These are phyloP conservation scores for Neurospora sp. DNA, from an alignment of 495 filamentous ascomycete genomes.

Conservation along the genomic window DNA sequence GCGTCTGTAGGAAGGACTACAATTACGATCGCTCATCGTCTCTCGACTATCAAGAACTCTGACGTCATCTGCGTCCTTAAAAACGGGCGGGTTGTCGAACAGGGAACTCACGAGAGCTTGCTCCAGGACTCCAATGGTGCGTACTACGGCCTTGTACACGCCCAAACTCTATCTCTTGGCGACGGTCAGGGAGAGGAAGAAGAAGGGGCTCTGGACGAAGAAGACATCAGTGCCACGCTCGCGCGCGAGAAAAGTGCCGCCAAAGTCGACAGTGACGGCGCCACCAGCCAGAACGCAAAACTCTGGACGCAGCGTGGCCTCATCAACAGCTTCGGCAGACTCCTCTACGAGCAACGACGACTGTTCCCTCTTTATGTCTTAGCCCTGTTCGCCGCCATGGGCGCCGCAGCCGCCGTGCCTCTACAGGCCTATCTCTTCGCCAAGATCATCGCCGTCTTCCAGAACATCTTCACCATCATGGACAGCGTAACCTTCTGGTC, in stretches of 20 bases:
- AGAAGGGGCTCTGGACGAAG: constrained; percentile 24
- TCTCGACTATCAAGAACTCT: constrained; percentile 60
- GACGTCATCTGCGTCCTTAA: constrained; percentile 65
- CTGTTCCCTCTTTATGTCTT: constrained; percentile 28
- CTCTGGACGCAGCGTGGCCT: constrained; percentile 27
- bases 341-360: constrained; percentile 34
- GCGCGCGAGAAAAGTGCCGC: constrained; percentile 39
- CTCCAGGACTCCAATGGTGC: constrained; percentile 42
- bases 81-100: constrained; percentile 47
- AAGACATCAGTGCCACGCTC: constrained; percentile 30
- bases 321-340: constrained; percentile 36
- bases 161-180: constrained; percentile 38
- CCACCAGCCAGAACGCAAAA: constrained; percentile 6
- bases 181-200: constrained; percentile 13
- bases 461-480: constrained; percentile 11
- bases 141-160: constrained; percentile 43
- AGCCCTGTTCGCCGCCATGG: constrained; percentile 27
- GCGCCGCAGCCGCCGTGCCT: constrained; percentile 28
- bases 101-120: constrained; percentile 59
- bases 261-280: constrained; percentile 17
- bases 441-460: constrained; percentile 32
- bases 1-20: constrained; percentile 63
- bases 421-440: constrained; percentile 37
- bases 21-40: constrained; percentile 66
- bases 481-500: constrained; percentile 34